Conservation (phyloP, 495 filamentous ascomycete genomes). For the Hyaloscypha hepaticicola region DNA sequence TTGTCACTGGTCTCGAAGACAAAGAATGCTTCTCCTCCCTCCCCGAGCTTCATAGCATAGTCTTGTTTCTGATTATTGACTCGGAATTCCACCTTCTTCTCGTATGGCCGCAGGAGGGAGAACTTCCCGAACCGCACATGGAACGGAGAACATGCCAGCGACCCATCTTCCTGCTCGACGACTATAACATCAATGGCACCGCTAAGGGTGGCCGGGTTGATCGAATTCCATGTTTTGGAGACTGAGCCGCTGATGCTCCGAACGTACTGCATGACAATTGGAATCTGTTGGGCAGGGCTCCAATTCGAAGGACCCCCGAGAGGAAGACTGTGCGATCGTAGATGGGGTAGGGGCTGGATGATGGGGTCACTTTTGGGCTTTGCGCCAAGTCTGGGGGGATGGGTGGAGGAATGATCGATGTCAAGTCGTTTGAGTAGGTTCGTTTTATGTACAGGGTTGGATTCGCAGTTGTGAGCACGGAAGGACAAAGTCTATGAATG, state of each 20-base stretch:
- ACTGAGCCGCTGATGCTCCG: constrained; percentile 93
- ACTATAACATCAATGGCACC: constrained; percentile 99
- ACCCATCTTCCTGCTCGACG: constrained; percentile 94
- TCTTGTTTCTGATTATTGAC: constrained; percentile 91
- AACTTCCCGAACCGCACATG: constrained; percentile 99
- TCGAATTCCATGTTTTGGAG: constrained; percentile 98
- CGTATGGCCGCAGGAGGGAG: constrained; percentile 88
- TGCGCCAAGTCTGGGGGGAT: neutral
- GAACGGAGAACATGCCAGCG: constrained; percentile 86
- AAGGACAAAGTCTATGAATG: neutral
- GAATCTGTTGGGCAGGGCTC: neutral
- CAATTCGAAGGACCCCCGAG: neutral
- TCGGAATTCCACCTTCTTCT: constrained; percentile 98
- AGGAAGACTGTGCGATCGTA: neutral
- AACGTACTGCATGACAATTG: constrained; percentile 86
- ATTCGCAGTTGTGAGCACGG: neutral
- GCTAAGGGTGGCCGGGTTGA: constrained; percentile 96
- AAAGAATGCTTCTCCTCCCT: constrained; percentile 97
- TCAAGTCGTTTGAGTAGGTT: neutral
- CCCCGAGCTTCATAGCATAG: constrained; percentile 97
- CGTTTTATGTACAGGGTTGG: constrained; percentile 1
- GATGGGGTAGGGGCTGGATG: neutral
- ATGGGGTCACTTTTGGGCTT: neutral
- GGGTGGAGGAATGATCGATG: neutral
- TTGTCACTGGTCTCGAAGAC: constrained; percentile 91